Evolutionary conservation across 441 rosid species (phyloP).

Genomic region (Syzygium malaccense): DNA sequence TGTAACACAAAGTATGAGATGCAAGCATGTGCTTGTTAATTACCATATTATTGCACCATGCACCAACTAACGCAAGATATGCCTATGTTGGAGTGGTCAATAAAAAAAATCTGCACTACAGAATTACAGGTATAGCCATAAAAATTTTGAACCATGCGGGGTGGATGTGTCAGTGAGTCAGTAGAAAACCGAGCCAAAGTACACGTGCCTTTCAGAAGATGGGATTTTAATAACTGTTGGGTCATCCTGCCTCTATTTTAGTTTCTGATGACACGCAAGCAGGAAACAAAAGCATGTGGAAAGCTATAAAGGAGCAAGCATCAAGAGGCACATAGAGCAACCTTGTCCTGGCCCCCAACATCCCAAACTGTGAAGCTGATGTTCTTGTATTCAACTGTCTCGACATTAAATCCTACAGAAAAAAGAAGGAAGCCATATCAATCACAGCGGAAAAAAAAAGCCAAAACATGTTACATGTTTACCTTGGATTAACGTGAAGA

Average conservation of each 20-base stretch:
- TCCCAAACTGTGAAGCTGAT: slow-evolving; percentile 43
- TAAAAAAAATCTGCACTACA: neutral
- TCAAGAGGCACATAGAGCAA: neutral
- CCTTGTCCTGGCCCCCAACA: slow-evolving; percentile 48
- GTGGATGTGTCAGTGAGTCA: neutral
- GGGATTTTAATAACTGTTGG: neutral
- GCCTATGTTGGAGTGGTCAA: neutral
- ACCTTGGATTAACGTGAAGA: neutral
- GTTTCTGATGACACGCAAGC: neutral
- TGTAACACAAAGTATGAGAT: neutral
- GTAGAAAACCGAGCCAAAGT: neutral
- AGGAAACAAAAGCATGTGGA: neutral
- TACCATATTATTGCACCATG: neutral
- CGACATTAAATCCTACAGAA: slow-evolving; percentile 33
- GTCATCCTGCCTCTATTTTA: neutral
- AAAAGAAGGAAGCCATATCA: neutral
- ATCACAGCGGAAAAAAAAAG: neutral
- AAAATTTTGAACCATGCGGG: neutral
- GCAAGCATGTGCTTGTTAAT: neutral
- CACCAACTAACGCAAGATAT: neutral
- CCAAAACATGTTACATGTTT: neutral
- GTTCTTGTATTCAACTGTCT: slow-evolving; percentile 38
- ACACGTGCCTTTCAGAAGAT: neutral
- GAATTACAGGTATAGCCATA: neutral
- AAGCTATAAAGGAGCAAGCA: neutral